phyloP scores from a whole-genome alignment of 2,329 filamentous ascomycete species.

The Aspergillus sp. region DNA sequence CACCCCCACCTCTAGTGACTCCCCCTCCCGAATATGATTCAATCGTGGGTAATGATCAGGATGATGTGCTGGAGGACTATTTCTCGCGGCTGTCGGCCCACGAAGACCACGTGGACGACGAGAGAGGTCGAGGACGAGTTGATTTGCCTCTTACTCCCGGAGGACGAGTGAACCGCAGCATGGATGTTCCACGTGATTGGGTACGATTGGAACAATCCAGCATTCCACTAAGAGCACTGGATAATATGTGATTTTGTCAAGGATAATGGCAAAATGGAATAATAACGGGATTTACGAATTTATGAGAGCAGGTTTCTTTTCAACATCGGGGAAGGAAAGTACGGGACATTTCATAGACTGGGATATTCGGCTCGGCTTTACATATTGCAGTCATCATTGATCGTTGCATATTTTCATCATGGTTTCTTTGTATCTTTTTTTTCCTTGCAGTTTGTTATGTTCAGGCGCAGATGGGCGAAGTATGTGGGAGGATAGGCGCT shows the following conservation, averaged over 20 bases:
- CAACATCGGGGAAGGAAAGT: neutral
- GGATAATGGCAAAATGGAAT: neutral
- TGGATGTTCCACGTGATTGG: constrained; percentile 60
- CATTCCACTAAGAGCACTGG: constrained; percentile 9
- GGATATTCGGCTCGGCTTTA: no score
- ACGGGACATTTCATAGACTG: no score
- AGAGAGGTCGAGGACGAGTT: constrained; percentile 39
- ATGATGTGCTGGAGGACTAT: constrained; percentile 72
- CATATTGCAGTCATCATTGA: neutral
- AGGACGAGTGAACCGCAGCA: constrained; percentile 57
- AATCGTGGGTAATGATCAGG: constrained; percentile 67
- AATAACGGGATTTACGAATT: constrained; percentile 5
- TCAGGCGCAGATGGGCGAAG: neutral
- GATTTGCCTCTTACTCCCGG: constrained; percentile 62
- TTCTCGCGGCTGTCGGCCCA: constrained; percentile 69
- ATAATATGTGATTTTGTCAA: neutral
- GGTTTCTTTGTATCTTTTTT: neutral
- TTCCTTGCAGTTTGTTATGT: neutral
- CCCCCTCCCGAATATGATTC: constrained; percentile 81
- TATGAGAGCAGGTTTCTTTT: constrained; percentile 2
- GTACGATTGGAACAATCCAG: constrained; percentile 33
- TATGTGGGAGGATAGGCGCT: neutral
- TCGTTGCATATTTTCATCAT: neutral
- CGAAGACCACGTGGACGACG: constrained; percentile 59
- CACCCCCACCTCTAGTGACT: constrained; percentile 68